Base-by-base conservation (phyloP, 2,329 filamentous ascomycete genomes). In the Lanzia echinophila region DNA sequence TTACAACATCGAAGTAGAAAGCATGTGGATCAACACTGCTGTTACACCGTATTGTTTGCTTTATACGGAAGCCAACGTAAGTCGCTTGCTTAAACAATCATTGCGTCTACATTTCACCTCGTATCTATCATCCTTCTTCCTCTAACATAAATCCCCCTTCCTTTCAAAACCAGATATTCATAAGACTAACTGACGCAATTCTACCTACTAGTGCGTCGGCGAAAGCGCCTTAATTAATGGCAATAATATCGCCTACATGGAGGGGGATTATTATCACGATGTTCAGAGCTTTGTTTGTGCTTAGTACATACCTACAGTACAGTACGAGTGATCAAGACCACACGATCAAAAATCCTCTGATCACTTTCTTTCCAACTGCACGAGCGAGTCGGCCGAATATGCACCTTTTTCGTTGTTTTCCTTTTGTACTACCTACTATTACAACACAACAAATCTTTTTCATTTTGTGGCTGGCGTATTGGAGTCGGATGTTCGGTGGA, bases 211-310 rank as follows among this genome's bases (percentile, higher is more conserved):
- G 50, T 53, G 50, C 4, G 5, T 11, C 1, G 34, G 24, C 3
- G 32, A 52, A 8, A 39, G 38, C 11, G 42, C 42, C 3, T 13
- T 53, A n/a, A n/a, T 53, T 6, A 43, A 24, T 13, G 11, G 17
- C 10, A 53, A 53, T 2, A n/a, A n/a, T 22, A 39, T 47, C 13
- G 17, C 42, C 12, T 2, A 31, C 17, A 7, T 43, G n/a, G 2
- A 50, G 19, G 51, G 51, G 7, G 19, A 36, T 15, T 54, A 49
- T 17, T 2, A 54, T 4, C 11, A 43, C 3, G 46, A 36, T 0
- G 38, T 54, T 10, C 24, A 17, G 33, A 49, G 51, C 31, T 36
- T 6, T 6, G 32, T 50, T 19, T 54, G 51, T 33, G 43, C 31
- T 50, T 15, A 36, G 22, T 19, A 6, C 17, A 17, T 31, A 12